Conservation (phyloP, 176 grass and related monocot genomes). For the Avena sativa region DNA sequence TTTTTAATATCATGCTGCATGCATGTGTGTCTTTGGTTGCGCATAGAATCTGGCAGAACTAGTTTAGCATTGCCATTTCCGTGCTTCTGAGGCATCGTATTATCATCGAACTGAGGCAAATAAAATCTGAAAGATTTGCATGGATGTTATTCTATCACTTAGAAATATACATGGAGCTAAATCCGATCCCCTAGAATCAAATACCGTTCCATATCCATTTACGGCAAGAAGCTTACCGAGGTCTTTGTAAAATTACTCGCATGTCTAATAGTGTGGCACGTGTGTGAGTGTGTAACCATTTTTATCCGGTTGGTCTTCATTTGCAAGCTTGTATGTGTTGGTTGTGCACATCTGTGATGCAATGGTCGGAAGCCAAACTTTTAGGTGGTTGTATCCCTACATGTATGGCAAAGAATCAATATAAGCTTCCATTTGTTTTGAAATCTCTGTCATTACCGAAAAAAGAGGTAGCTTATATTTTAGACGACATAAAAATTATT, state of each 20-base stretch:
- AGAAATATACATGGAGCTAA: background rate
- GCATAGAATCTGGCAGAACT: conserved; percentile 13
- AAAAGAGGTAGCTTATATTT: no score
- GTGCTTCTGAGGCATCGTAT: background rate
- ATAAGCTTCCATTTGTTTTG: no score
- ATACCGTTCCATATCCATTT: background rate
- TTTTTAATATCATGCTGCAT: background rate
- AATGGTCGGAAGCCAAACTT: no score
- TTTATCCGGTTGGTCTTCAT: no score
- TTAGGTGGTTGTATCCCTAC: no score
- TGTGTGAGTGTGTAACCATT: no score
- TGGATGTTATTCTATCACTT: background rate
- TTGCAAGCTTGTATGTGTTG: no score
- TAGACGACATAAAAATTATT: no score
- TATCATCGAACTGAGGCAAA: background rate
- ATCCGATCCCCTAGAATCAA: background rate
- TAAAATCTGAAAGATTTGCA: background rate
- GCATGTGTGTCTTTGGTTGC: background rate
- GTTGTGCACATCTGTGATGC: no score
- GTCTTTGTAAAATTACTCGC: background rate
- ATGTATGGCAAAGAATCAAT: no score
- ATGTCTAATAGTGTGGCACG: no score
- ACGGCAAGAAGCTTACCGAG: background rate
- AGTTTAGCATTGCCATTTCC: conserved; percentile 17
- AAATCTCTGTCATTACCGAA: no score